phyloP scores from a whole-genome alignment of 208 protist genomes.

The Leishmania gerbilli region DNA sequence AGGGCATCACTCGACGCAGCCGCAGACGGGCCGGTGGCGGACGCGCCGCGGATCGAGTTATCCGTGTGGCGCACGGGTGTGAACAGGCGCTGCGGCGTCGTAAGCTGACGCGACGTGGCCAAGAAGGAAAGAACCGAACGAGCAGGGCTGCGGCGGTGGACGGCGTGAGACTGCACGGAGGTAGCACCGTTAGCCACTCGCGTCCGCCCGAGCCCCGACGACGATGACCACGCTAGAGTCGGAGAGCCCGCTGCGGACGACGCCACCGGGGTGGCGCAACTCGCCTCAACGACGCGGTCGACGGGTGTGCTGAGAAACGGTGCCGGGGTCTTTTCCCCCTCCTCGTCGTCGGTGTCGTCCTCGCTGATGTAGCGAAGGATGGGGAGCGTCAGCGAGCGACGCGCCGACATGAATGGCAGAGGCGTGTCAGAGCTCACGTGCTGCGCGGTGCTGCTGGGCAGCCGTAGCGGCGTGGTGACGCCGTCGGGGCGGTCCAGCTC shows the following conservation, averaged over 20 bases:
- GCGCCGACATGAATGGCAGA: background rate
- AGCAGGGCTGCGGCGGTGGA: background rate
- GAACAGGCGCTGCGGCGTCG: slow-evolving; percentile 6
- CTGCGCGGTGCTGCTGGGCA: slow-evolving; percentile 2
- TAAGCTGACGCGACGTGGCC: background rate
- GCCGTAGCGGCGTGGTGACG: slow-evolving; percentile 1
- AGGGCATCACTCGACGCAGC: background rate
- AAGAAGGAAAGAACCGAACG: background rate
- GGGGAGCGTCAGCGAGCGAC: background rate
- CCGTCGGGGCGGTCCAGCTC: background rate
- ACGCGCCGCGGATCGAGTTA: slow-evolving; percentile 19
- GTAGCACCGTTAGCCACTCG: background rate
- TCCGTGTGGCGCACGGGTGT: slow-evolving; percentile 30
- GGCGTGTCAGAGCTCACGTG: background rate
- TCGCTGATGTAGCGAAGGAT: background rate
- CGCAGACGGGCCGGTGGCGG: background rate
- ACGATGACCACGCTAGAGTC: background rate
- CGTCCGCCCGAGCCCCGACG: background rate
- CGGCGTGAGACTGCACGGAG: background rate
- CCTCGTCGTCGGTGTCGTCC: background rate
- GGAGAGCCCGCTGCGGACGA: background rate
- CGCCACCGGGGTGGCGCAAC: slow-evolving; percentile 2
- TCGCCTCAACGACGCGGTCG: background rate
- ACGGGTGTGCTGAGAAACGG: background rate
- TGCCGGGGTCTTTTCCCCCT: background rate